Conservation (phyloP, 2,329 filamentous ascomycete genomes). For the Exophiala mesophila region DNA sequence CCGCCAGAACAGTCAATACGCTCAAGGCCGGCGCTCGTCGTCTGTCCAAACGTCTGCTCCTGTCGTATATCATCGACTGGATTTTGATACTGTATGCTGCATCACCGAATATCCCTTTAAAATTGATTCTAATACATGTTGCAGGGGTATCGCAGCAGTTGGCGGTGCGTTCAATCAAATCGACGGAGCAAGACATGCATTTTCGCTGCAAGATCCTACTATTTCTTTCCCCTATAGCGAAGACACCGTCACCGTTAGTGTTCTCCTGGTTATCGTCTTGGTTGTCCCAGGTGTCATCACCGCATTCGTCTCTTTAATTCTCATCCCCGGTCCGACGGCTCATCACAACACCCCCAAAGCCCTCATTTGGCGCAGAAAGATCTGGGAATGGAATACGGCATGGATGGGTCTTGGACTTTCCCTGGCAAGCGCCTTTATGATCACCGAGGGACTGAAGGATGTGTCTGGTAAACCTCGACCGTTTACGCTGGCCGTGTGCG, state of each 20-base stretch:
- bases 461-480: constrained; percentile 61
- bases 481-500: constrained; percentile 64
- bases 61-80: constrained; percentile 73
- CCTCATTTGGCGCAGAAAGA: constrained; percentile 70
- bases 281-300: constrained; percentile 64
- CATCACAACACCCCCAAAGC: constrained; percentile 57
- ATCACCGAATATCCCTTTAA: not conserved
- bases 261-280: constrained; percentile 61
- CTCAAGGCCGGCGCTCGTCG: constrained; percentile 18
- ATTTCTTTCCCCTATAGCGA: constrained; percentile 73
- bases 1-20: constrained; percentile 13
- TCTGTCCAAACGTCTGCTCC: constrained; percentile 49
- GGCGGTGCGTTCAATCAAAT: constrained; percentile 56
- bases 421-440: constrained; percentile 67
- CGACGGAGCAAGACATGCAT: constrained; percentile 46
- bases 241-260: constrained; percentile 66
- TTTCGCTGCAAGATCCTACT: constrained; percentile 66
- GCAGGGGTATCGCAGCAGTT: constrained; percentile 52
- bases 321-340: constrained; percentile 69
- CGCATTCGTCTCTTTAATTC: constrained; percentile 59
- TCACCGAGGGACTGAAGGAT: constrained; percentile 81
- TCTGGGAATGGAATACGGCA: constrained; percentile 86
- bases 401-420: constrained; percentile 76
- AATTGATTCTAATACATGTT: constrained; percentile 2
- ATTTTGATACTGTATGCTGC: constrained; percentile 51